Conservation (phyloP, 192 early-diverging fungal genomes). For the Backusella circina region DNA sequence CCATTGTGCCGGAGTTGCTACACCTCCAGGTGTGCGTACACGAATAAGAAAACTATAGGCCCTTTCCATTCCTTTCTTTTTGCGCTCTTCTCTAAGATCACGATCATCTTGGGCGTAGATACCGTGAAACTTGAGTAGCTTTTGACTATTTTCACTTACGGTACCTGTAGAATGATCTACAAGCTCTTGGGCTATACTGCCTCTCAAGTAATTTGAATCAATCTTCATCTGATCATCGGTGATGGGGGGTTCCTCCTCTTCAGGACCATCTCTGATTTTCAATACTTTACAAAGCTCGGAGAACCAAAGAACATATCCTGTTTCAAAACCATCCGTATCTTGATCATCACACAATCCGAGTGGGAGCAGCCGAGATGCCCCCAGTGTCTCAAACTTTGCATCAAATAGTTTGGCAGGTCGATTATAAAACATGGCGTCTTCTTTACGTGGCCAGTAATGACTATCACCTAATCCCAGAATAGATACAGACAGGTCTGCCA, state of each 20-base stretch:
- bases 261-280: conserved; percentile 51
- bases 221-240: conserved; percentile 92
- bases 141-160: conserved; percentile 81
- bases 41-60: conserved; percentile 96
- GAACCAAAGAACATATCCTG: conserved; percentile 74
- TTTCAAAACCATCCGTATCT: conserved; percentile 88
- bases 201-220: conserved; percentile 86
- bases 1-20: conserved; percentile 86
- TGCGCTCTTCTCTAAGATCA: conserved; percentile 81
- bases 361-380: conserved; percentile 57
- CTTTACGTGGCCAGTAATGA: conserved; percentile 93
- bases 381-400: conserved; percentile 71
- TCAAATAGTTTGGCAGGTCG: conserved; percentile 88
- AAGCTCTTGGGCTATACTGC: conserved; percentile 83
- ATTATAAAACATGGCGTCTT: conserved; percentile 87
- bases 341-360: conserved; percentile 90
- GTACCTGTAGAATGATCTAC: conserved; percentile 77
- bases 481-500: conserved; percentile 64
- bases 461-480: conserved; percentile 91
- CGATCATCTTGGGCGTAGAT: conserved; percentile 96
- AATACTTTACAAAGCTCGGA: conserved; percentile 79
- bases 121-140: conserved; percentile 94
- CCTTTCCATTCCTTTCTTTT: conserved; percentile 83
- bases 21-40: conserved; percentile 88
- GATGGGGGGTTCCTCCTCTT: conserved; percentile 56